phyloP scores from a whole-genome alignment of 768 basidiomycete species.

The Dentipellis sp. region DNA sequence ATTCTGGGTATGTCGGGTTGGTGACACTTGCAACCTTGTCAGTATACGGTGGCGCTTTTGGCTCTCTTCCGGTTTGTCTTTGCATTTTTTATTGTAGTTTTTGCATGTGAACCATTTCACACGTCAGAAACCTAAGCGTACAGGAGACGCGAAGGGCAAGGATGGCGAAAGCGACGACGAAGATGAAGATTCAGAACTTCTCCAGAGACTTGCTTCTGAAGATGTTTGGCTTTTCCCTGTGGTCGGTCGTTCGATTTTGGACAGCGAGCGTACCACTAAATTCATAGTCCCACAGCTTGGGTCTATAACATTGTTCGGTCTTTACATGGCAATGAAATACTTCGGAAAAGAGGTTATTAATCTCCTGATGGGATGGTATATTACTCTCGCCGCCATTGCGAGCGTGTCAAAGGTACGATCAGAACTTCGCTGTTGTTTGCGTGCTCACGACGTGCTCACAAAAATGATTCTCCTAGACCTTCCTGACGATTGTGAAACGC shows the following conservation, averaged over 20 bases:
- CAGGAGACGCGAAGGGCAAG: conserved; percentile 12
- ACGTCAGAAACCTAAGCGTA: conserved; percentile 9
- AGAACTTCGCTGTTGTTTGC: conserved; percentile 10
- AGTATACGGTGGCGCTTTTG: conserved; percentile 62
- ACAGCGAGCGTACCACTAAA: background rate
- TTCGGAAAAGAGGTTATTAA: conserved; percentile 80
- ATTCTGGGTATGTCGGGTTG: conserved; percentile 54
- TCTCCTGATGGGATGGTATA: conserved; percentile 68
- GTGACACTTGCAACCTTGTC: conserved; percentile 54
- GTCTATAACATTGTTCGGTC: conserved; percentile 54
- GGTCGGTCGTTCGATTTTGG: conserved; percentile 30
- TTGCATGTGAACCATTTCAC: conserved; percentile 1
- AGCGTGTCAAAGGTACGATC: conserved; percentile 56
- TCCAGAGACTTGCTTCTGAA: conserved; percentile 49
- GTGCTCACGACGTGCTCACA: background rate
- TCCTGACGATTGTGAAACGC: conserved; percentile 40
- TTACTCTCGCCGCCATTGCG: conserved; percentile 53
- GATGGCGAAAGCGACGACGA: conserved; percentile 39
- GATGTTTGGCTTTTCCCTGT: conserved; percentile 76
- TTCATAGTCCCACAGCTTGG: conserved; percentile 39
- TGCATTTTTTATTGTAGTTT: conserved; percentile 5
- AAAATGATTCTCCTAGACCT: conserved; percentile 30
- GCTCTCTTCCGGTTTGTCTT: conserved; percentile 53
- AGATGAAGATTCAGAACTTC: conserved; percentile 49
- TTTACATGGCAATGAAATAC: conserved; percentile 67